These are phyloP conservation scores for Escovopsis sp. DNA, from an alignment of 2,329 filamentous ascomycete species.

Conservation along the genomic window DNA sequence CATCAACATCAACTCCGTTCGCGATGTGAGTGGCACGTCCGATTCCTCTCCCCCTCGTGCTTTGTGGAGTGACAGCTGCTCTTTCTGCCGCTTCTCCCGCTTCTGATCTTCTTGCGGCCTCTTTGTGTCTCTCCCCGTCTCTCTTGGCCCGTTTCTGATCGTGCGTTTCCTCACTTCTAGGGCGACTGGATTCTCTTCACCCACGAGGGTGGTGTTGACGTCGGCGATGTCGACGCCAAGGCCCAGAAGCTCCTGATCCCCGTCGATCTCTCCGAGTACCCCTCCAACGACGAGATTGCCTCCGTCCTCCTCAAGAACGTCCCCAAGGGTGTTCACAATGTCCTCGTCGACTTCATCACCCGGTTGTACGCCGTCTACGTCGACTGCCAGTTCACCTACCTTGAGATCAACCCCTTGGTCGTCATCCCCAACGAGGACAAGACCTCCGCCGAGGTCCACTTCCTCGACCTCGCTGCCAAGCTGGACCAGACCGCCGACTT, in stretches of 20 bases:
- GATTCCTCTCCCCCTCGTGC: background rate
- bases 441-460: slow-evolving; percentile 90
- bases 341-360: slow-evolving; percentile 97
- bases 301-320: slow-evolving; percentile 77
- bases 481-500: slow-evolving; percentile 98
- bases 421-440: slow-evolving; percentile 88
- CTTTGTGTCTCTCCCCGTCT: background rate
- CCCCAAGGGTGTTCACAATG: slow-evolving; percentile 89
- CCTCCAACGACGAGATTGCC: slow-evolving; percentile 91
- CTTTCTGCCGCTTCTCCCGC: background rate
- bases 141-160: no score
- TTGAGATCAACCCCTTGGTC: slow-evolving; percentile 98
- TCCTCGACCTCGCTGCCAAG: slow-evolving; percentile 97
- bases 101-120: background rate
- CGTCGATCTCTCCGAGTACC: slow-evolving; percentile 87
- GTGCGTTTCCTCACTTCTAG: slow-evolving; percentile 29
- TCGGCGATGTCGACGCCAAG: slow-evolving; percentile 97
- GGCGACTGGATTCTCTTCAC: slow-evolving; percentile 99
- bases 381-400: slow-evolving; percentile 99
- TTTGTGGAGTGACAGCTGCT: background rate
- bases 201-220: slow-evolving; percentile 98
- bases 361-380: slow-evolving; percentile 97
- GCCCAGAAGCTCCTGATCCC: slow-evolving; percentile 97
- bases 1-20: slow-evolving; percentile 99
- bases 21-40: slow-evolving; percentile 66